Conservation (phyloP, 75 land plant genomes). For the Pinus tabuliformis region DNA sequence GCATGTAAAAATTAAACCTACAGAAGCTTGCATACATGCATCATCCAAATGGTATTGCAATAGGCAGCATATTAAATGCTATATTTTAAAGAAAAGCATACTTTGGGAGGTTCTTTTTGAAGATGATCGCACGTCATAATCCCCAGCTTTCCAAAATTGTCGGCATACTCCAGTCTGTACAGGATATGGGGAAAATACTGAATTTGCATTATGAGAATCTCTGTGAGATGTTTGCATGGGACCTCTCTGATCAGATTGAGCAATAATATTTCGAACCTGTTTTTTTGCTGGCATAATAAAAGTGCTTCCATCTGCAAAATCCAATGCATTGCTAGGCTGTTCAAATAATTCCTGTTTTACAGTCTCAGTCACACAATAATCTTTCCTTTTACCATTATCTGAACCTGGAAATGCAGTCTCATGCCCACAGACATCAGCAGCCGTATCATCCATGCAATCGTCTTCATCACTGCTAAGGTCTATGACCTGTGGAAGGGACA, state of each 20-base stretch:
- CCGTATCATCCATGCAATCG: background rate
- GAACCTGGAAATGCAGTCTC: background rate
- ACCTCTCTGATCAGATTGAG: constrained; percentile 4
- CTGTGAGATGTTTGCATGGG: background rate
- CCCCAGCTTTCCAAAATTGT: constrained; percentile 32
- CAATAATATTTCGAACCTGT: background rate
- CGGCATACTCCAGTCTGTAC: constrained; percentile 9
- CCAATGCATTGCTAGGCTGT: background rate
- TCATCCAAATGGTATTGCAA: background rate
- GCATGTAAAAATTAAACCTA: background rate
- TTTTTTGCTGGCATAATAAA: background rate
- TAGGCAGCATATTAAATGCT: background rate
- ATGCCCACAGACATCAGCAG: background rate
- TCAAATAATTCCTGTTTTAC: background rate
- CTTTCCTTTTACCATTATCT: background rate
- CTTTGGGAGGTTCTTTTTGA: constrained; percentile 1
- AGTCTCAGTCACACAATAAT: background rate
- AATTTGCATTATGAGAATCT: background rate
- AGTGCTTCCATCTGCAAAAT: background rate
- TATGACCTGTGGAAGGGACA: constrained; percentile 4
- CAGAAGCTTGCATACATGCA: background rate
- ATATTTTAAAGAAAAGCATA: background rate
- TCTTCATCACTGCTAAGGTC: constrained; percentile 12
- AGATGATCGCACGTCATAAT: constrained; percentile 11
- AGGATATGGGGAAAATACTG: background rate